Percentiles rank a stretch among this genome's conserved stretches.
phyloP scores from a whole-genome alignment of 1,284 basidiomycete genomes.

The Melampsora larici-populina region DNA sequence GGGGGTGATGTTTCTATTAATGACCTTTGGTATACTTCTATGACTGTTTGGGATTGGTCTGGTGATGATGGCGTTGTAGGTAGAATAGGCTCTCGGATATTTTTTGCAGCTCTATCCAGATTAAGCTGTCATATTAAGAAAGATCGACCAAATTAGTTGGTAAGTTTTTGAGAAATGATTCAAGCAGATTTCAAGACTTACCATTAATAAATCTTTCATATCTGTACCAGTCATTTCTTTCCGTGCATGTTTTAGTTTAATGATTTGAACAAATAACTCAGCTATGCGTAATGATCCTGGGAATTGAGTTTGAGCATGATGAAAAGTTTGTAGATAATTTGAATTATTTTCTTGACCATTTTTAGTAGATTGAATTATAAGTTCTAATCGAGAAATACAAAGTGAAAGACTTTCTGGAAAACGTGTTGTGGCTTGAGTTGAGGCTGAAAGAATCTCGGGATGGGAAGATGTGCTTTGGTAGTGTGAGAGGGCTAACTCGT shows the following conservation, averaged over 20 bases:
- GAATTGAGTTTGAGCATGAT: constrained; percentile 10
- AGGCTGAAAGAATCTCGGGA: background rate
- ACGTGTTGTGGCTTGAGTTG: constrained; percentile 15
- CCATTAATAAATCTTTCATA: constrained; percentile 8
- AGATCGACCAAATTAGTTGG: background rate
- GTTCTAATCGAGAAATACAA: constrained; percentile 14
- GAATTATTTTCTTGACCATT: background rate
- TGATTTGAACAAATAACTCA: constrained; percentile 9
- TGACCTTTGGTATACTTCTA: constrained; percentile 17
- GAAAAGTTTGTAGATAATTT: constrained; percentile 6
- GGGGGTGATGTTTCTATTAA: background rate
- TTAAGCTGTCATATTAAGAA: background rate
- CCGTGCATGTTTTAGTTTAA: background rate
- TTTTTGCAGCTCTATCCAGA: constrained; percentile 12
- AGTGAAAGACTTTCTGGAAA: constrained; percentile 18
- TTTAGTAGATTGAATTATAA: constrained; percentile 3
- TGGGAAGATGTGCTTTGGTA: background rate
- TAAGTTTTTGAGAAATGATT: background rate
- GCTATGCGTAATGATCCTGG: constrained; percentile 31
- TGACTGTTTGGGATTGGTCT: constrained; percentile 3
- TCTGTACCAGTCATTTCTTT: constrained; percentile 21
- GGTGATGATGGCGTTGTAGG: background rate
- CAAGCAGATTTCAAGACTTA: background rate
- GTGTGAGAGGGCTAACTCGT: constrained; percentile 21
- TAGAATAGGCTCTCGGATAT: background rate